Conservation (phyloP, 2,329 filamentous ascomycete species). For the Ophiocordyceps sinensis region DNA sequence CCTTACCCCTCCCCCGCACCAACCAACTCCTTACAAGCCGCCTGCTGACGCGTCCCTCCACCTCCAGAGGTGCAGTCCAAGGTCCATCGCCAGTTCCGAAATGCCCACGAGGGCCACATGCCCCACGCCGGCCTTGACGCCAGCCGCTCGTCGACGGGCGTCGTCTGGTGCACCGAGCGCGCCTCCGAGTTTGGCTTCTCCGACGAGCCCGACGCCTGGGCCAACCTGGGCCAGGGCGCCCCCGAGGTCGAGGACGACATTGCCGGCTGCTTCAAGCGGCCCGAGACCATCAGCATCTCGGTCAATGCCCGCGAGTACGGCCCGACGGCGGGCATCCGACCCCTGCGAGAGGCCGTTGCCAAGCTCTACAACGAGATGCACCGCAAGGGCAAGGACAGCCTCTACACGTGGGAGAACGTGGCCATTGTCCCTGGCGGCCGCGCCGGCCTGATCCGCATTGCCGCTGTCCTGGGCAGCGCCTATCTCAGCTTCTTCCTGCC, state of each 20-base stretch:
- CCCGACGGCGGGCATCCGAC: slow-evolving; percentile 87
- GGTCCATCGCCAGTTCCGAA: slow-evolving; percentile 78
- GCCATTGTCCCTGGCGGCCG: slow-evolving; percentile 89
- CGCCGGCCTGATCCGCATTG: slow-evolving; percentile 86
- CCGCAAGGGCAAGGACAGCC: slow-evolving; percentile 68
- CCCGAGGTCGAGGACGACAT: slow-evolving; percentile 93
- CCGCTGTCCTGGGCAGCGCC: slow-evolving; percentile 81
- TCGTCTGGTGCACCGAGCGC: slow-evolving; percentile 84
- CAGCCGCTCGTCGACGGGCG: slow-evolving; percentile 76
- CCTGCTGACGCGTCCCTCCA: not conserved
- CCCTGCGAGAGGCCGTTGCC: slow-evolving; percentile 76
- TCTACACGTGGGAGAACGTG: slow-evolving; percentile 97
- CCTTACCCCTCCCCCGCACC: not conserved
- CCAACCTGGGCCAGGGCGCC: slow-evolving; percentile 86
- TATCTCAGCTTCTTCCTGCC: slow-evolving; percentile 91
- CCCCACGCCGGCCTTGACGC: slow-evolving; percentile 85
- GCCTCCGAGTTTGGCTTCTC: slow-evolving; percentile 79
- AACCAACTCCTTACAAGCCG: not conserved
- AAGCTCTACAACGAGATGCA: slow-evolving; percentile 89
- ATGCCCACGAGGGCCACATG: slow-evolving; percentile 79
- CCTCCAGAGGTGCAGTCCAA: slow-evolving; percentile 61
- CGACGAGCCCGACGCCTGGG: slow-evolving; percentile 72
- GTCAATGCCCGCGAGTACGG: slow-evolving; percentile 77
- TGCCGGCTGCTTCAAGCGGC: slow-evolving; percentile 72
- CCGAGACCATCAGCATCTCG: slow-evolving; percentile 62